A percentile compares a stretch with the other conserved stretches of the same genome.
These are phyloP conservation scores for Colletotrichum sp. DNA, from an alignment of 2,329 filamentous ascomycete genomes.

Conservation along the genomic window DNA sequence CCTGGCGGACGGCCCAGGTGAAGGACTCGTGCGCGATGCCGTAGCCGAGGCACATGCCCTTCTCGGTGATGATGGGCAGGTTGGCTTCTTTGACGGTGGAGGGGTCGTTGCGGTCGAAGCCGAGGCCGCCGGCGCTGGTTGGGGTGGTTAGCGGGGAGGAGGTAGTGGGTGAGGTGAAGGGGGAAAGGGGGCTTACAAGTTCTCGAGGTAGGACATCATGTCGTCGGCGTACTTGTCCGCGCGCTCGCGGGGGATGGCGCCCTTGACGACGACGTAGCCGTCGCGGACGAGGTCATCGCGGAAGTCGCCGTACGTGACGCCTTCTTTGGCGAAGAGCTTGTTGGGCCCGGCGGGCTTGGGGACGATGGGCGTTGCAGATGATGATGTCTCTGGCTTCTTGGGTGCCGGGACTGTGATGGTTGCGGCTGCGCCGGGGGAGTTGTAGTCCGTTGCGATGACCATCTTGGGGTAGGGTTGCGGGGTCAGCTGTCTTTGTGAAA, in stretches of 20 bases:
- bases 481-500: not conserved
- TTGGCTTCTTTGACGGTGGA: constrained; percentile 37
- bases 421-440: not conserved
- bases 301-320: not conserved
- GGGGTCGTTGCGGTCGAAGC: constrained; percentile 38
- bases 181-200: not conserved
- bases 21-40: constrained; percentile 4
- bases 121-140: not conserved
- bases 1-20: constrained; percentile 1
- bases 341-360: not conserved
- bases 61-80: constrained; percentile 8
- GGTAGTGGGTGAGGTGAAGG: no score
- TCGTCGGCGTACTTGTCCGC: not conserved
- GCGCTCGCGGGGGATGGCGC: not conserved
- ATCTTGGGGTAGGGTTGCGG: not conserved
- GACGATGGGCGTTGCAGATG: rapidly evolving
- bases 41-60: constrained; percentile 11
- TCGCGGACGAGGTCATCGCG: not conserved
- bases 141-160: not conserved
- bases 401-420: not conserved
- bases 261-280: not conserved
- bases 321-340: not conserved
- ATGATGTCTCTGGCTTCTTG: not conserved
- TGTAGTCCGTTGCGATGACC: not conserved
- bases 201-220: not conserved